Percentiles rank a stretch among this genome's conserved stretches.
Evolutionary conservation across 208 protist genomes (phyloP).

Genomic region (Balamuthia mandrillaris): DNA sequence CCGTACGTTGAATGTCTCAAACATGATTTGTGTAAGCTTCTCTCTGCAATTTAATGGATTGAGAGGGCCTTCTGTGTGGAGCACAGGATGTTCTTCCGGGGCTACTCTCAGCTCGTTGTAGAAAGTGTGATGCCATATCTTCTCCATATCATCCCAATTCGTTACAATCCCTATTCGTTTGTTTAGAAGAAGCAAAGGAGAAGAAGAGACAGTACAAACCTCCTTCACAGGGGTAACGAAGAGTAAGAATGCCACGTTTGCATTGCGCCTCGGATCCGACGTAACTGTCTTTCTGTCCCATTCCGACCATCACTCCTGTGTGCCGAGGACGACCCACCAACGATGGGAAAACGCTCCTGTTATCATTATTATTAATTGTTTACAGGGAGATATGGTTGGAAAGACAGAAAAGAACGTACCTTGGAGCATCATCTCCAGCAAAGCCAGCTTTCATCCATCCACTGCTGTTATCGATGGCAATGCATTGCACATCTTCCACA

Average conservation of each 20-base stretch:
- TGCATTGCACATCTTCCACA: not conserved
- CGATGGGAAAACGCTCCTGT: constrained; percentile 91
- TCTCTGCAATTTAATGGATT: constrained; percentile 76
- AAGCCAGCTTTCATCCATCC: constrained; percentile 58
- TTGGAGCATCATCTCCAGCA: constrained; percentile 92
- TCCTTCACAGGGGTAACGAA: constrained; percentile 28
- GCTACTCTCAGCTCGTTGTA: constrained; percentile 71
- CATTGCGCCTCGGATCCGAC: constrained; percentile 87
- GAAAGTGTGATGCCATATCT: constrained; percentile 76
- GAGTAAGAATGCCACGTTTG: constrained; percentile 76
- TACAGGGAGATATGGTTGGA: constrained; percentile 80
- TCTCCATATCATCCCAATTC: constrained; percentile 76
- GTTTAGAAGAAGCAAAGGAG: not conserved
- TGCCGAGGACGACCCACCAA: constrained; percentile 92
- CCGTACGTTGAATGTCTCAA: constrained; percentile 79
- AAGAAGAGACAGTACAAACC: not conserved
- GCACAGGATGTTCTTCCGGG: constrained; percentile 62
- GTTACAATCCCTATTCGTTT: not conserved
- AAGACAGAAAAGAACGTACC: constrained; percentile 68
- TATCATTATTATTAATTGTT: constrained; percentile 93
- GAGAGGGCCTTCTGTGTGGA: constrained; percentile 63
- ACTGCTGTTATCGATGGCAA: constrained; percentile 64
- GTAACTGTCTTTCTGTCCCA: constrained; percentile 84
- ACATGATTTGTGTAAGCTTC: constrained; percentile 78
- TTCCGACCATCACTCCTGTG: constrained; percentile 88